Base-by-base conservation (phyloP, 2,329 filamentous ascomycete species). In the Apiospora phragmitis region DNA sequence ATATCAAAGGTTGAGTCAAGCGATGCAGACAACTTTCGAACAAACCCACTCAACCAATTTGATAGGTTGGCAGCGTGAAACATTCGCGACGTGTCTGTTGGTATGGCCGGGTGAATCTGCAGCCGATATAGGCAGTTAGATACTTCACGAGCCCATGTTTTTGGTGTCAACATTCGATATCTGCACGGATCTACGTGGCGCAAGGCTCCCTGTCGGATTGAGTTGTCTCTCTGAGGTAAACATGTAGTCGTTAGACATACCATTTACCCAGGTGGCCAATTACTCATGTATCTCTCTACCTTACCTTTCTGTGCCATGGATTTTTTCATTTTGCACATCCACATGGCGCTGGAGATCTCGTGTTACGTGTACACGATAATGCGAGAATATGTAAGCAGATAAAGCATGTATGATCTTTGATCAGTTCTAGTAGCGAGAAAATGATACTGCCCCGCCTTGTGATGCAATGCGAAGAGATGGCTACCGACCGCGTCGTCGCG, bases 291-390 rank as follows among this genome's bases (percentile, higher is more conserved):
- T 59, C 51, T 59, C 51, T 59, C 51, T 59, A 35, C 51, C 51
- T 29, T 59, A 35, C 51, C 18, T 35, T 35, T 9, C 29, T 59
- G 18, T 35, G 32, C 32, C 32, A 35, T 38, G 55, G 18, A 12
- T n/a, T 29, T 51, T 51, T 29, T 24, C 32, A n/a, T 38, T 38
- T 38, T n/a, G 29, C 9, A 62, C 55, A 14, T 62, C 29, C 55
- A 38, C 32, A 62, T 62, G 32, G 32, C 21, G 32, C 18, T 62
- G 21, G 32, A n/a, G 55, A 62, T 38, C 32, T 62, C 21, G 55
- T 62, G 55, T 62, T 62, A 62, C 55, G 55, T 38, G 55, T 62
- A n/a, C 55, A 62, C 32, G 32, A n/a, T 38, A 62, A 62, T 62
- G 55, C 55, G 38, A 38, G 29, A 62, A 62, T n/a, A 38, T 38